phyloP scores from a whole-genome alignment of 2,329 filamentous ascomycete species.

The Calonectria hawksworthii region DNA sequence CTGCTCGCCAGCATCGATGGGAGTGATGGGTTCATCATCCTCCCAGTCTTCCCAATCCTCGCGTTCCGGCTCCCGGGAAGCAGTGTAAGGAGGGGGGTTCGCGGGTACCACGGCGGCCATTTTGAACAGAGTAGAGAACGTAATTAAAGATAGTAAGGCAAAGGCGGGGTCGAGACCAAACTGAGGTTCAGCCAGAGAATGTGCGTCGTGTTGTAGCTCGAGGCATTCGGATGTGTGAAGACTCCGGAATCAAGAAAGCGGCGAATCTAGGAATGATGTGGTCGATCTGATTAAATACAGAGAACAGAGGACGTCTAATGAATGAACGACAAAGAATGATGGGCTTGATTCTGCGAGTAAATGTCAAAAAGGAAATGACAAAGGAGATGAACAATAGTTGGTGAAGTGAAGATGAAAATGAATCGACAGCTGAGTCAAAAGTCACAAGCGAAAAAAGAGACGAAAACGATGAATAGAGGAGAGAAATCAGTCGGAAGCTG shows the following conservation, averaged over 20 bases:
- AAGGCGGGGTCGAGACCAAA: constrained; percentile 5
- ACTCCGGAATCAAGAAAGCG: constrained; percentile 11
- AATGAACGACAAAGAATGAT: constrained; percentile 34
- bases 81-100: constrained; percentile 29
- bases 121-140: constrained; percentile 17
- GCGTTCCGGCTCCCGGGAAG: constrained; percentile 36
- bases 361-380: constrained; percentile 32
- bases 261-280: constrained; percentile 13
- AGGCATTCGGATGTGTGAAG: constrained; percentile 27
- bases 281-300: constrained; percentile 19
- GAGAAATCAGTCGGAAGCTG: constrained; percentile 2
- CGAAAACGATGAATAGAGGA: constrained; percentile 13
- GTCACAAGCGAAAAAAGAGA: neutral
- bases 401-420: constrained; percentile 22
- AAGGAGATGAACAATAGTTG: constrained; percentile 39
- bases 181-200: constrained; percentile 32
- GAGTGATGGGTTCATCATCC: constrained; percentile 60
- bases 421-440: constrained; percentile 15
- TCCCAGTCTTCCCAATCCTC: constrained; percentile 70
- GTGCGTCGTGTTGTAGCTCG: constrained; percentile 13
- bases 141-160: constrained; percentile 26
- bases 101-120: constrained; percentile 34
- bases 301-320: constrained; percentile 14
- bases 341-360: constrained; percentile 16
- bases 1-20: constrained; percentile 56